These are phyloP conservation scores for Entophlyctis luteolus DNA, from an alignment of 192 early-diverging fungal genomes.

Conservation along the genomic window DNA sequence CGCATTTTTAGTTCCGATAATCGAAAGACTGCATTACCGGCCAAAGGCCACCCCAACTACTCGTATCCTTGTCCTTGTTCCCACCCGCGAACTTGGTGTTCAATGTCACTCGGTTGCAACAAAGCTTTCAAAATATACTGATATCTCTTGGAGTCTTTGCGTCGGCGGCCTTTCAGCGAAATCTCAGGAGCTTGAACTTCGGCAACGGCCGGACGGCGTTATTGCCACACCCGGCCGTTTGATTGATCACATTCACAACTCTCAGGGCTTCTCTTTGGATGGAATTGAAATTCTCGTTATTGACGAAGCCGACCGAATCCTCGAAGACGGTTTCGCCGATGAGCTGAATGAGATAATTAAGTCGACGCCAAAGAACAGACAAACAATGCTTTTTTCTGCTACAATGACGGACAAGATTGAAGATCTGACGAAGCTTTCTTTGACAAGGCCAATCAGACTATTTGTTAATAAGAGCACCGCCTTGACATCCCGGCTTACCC, in stretches of 20 bases:
- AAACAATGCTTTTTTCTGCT: constrained; percentile 99
- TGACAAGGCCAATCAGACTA: constrained; percentile 81
- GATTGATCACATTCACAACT: constrained; percentile 96
- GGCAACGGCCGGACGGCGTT: constrained; percentile 82
- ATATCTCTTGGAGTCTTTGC: constrained; percentile 80
- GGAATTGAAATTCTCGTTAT: constrained; percentile 92
- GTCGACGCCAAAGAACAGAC: constrained; percentile 77
- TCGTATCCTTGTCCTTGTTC: constrained; percentile 87
- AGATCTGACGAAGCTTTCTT: constrained; percentile 87
- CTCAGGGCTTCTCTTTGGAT: constrained; percentile 80
- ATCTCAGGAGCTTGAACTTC: constrained; percentile 82
- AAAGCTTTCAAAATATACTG: constrained; percentile 81
- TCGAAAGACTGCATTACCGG: constrained; percentile 90
- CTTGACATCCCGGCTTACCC: constrained; percentile 70
- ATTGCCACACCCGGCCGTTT: constrained; percentile 98
- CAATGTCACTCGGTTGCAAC: constrained; percentile 91
- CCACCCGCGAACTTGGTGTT: constrained; percentile 96
- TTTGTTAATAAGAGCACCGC: constrained; percentile 83
- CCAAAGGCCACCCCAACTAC: constrained; percentile 74
- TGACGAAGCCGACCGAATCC: constrained; percentile 98
- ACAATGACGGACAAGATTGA: constrained; percentile 99
- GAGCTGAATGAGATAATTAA: constrained; percentile 95
- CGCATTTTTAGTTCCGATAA: constrained; percentile 91
- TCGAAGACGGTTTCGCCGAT: constrained; percentile 95
- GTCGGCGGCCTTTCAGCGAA: constrained; percentile 83